Evolutionary conservation across 805 yeast genomes (phyloP).

Genomic region (Candida verbasci): DNA sequence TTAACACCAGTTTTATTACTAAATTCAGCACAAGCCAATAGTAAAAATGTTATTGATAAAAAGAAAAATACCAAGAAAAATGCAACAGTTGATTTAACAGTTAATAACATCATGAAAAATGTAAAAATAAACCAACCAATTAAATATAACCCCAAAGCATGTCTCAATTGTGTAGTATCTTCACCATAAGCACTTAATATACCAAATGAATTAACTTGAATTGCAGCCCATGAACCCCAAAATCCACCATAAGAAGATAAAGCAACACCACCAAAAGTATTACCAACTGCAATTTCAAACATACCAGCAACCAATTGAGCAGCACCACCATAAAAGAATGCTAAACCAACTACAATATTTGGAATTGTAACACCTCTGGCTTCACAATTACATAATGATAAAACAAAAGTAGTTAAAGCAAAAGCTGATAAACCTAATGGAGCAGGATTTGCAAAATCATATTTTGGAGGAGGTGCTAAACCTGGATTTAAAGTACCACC

Average conservation of each 20-base stretch:
- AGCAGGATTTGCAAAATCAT: constrained; percentile 62
- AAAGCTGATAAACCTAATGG: constrained; percentile 72
- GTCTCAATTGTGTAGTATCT: constrained; percentile 19
- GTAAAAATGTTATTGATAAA: constrained; percentile 36
- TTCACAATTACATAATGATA: constrained; percentile 57
- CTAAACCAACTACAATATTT: constrained; percentile 60
- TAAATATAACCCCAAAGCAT: constrained; percentile 36
- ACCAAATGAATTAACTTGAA: constrained; percentile 37
- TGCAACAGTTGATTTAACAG: constrained; percentile 41
- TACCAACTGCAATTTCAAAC: constrained; percentile 72
- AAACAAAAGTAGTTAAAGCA: constrained; percentile 63
- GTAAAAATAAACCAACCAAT: constrained; percentile 43
- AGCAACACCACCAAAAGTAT: constrained; percentile 71
- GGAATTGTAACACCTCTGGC: constrained; percentile 65
- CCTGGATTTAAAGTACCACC: constrained; percentile 84
- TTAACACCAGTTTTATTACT: constrained; percentile 25
- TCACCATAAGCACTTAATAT: constrained; percentile 31
- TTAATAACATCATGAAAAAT: constrained; percentile 36
- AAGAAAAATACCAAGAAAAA: constrained; percentile 39
- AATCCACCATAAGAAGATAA: constrained; percentile 63
- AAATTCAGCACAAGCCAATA: constrained; percentile 37
- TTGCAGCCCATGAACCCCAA: constrained; percentile 73
- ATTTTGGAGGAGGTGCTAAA: constrained; percentile 39
- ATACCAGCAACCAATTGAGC: constrained; percentile 70
- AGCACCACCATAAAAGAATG: constrained; percentile 69